Conservation (phyloP, 768 basidiomycete species). For the Cyclocybe aegerita region DNA sequence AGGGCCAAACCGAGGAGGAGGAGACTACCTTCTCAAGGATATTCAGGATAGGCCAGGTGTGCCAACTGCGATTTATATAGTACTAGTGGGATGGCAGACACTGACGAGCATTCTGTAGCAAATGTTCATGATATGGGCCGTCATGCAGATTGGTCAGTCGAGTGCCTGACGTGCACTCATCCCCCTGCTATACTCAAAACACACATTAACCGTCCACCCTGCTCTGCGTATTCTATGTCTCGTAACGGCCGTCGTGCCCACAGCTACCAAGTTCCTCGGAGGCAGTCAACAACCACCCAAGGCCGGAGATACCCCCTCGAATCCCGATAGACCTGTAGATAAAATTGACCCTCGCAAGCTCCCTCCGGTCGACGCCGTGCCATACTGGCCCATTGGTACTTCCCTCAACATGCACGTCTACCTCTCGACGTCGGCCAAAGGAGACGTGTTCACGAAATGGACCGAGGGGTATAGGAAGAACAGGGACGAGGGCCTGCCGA, state of each 20-base stretch:
- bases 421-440: slow-evolving; percentile 64
- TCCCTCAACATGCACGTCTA: slow-evolving; percentile 71
- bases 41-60: slow-evolving; percentile 20
- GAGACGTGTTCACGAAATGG: slow-evolving; percentile 60
- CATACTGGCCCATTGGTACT: slow-evolving; percentile 62
- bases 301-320: slow-evolving; percentile 8
- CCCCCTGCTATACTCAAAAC: not conserved
- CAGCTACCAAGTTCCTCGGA: slow-evolving; percentile 47
- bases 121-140: slow-evolving; percentile 63
- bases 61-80: not conserved
- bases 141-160: slow-evolving; percentile 62
- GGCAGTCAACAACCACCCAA: slow-evolving; percentile 28
- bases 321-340: slow-evolving; percentile 17
- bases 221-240: not conserved
- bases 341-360: slow-evolving; percentile 45
- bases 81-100: not conserved
- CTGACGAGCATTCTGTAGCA: slow-evolving; percentile 42
- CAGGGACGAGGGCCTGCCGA: slow-evolving; percentile 53
- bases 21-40: slow-evolving; percentile 14
- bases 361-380: slow-evolving; percentile 53
- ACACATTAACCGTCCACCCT: not conserved
- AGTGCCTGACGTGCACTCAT: not conserved
- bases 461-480: slow-evolving; percentile 48
- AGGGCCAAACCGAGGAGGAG: slow-evolving; percentile 13
- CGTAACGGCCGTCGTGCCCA: not conserved